These are phyloP conservation scores for Ogataea naganishii DNA, from an alignment of 805 yeast species.

Conservation along the genomic window DNA sequence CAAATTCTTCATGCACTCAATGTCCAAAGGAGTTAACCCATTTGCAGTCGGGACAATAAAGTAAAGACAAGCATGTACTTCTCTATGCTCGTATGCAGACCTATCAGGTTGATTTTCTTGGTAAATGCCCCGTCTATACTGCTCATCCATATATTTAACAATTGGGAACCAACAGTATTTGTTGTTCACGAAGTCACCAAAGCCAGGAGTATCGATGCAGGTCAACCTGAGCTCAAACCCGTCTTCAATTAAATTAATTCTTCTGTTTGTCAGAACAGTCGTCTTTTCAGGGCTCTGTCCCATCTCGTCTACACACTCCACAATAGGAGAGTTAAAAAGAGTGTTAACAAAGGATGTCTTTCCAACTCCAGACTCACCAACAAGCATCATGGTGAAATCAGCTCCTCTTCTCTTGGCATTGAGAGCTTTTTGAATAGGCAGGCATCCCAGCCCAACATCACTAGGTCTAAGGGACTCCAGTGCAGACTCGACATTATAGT, in stretches of 20 bases:
- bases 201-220: slow-evolving; percentile 68
- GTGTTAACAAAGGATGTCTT: slow-evolving; percentile 78
- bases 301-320: slow-evolving; percentile 21
- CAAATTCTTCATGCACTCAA: slow-evolving; percentile 63
- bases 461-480: slow-evolving; percentile 13
- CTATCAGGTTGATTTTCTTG: slow-evolving; percentile 76
- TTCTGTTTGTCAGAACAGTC: slow-evolving; percentile 24
- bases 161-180: slow-evolving; percentile 59
- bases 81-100: slow-evolving; percentile 40
- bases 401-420: slow-evolving; percentile 49
- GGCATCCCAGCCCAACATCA: slow-evolving; percentile 20
- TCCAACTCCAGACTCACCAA: slow-evolving; percentile 83
- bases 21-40: slow-evolving; percentile 57
- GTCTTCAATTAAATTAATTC: slow-evolving; percentile 51
- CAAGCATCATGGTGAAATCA: slow-evolving; percentile 72
- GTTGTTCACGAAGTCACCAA: slow-evolving; percentile 64
- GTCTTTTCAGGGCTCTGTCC: slow-evolving; percentile 27
- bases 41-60: slow-evolving; percentile 65
- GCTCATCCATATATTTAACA: slow-evolving; percentile 70
- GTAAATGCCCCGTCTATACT: slow-evolving; percentile 55
- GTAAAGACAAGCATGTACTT: slow-evolving; percentile 82
- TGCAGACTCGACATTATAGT: slow-evolving; percentile 21
- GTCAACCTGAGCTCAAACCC: slow-evolving; percentile 50
- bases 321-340: slow-evolving; percentile 47
- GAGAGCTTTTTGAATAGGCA: slow-evolving; percentile 20